Base-by-base conservation (phyloP, 352 stramenopile species). In the Phytophthora sansomeana region DNA sequence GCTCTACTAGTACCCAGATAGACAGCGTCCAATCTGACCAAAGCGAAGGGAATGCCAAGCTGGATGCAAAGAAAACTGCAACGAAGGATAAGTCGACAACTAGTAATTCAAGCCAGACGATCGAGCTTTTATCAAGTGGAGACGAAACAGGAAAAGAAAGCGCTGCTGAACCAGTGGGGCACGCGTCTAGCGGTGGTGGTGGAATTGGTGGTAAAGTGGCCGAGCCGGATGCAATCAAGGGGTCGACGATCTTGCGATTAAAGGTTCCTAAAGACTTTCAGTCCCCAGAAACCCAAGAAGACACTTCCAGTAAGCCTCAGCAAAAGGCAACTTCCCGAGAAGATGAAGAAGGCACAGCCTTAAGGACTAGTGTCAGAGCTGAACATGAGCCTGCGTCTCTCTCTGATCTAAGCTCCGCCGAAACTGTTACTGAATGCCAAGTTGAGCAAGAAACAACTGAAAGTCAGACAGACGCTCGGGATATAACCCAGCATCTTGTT, bases 51-150 rank as follows among this genome's bases (percentile, higher is more conserved):
- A 26, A 49, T 19, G 38, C 51, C 19, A 41, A 16, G 4, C 14
- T 32, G 41, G 58, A 10, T 55, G 36, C 28, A 19, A 54, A 36
- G 10, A 60, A 58, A 52, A 61, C 11, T 44, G 17, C n/a, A 24
- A 28, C 43, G 39, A 32, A 42, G 24, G 43, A 49, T 39, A 38
- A 51, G 21, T 54, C 38, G 10, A 28, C 36, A 50, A 47, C 29
- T 53, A 47, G 29, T 7, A 64, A 57, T 9, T 14, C 39, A 47
- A 49, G 44, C 17, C 36, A 71, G 32, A 48, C 52, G 36, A 73
- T 78, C 43, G 63, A 83, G 33, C 30, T 80, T 39, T 21, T 67
- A 11, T 80, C 72, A 5, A 80, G 68, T 53, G 66, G 62, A 36
- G 66, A 78, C 54, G 63, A 74, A 65, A 19, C 36, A 51, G 48